A percentile compares a stretch with the other conserved stretches of the same genome.
phyloP scores from a whole-genome alignment of 352 stramenopile species.

The Lagenidium sp. region DNA sequence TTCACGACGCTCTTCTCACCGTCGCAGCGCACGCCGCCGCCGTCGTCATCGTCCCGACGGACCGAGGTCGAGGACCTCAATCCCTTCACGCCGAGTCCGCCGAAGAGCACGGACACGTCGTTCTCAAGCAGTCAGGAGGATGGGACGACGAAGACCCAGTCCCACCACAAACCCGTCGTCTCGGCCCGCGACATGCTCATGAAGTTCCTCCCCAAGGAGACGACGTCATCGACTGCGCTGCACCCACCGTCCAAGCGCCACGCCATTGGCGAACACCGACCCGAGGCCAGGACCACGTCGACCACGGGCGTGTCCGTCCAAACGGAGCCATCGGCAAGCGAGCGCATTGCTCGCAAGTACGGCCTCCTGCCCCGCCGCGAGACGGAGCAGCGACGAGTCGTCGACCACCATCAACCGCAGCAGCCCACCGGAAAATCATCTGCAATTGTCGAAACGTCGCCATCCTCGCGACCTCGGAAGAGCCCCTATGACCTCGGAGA shows the following conservation, averaged over 20 bases:
- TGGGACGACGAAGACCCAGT: neutral
- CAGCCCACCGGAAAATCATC: neutral
- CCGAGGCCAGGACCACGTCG: neutral
- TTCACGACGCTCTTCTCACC: conserved; percentile 16
- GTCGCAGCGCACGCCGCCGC: neutral
- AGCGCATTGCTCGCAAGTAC: conserved; percentile 59
- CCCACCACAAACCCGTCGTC: conserved; percentile 35
- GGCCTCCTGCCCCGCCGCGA: conserved; percentile 22
- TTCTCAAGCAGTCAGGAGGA: neutral
- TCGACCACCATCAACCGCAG: neutral
- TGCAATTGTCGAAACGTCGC: too few species aligned
- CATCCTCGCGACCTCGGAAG: too few species aligned
- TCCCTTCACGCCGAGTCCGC: conserved; percentile 8
- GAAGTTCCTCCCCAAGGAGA: conserved; percentile 17
- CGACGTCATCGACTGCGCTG: neutral
- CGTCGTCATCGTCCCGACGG: neutral
- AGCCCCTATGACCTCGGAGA: neutral
- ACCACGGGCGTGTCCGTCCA: conserved; percentile 4
- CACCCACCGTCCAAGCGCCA: neutral
- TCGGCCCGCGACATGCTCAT: conserved; percentile 50
- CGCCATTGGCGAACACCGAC: neutral
- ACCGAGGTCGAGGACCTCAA: conserved; percentile 6
- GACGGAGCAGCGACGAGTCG: neutral
- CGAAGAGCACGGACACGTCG: neutral
- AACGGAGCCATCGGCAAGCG: conserved; percentile 21